Evolutionary conservation across 2,329 filamentous ascomycete genomes (phyloP).

Genomic region (Epicoccum nigrum): DNA sequence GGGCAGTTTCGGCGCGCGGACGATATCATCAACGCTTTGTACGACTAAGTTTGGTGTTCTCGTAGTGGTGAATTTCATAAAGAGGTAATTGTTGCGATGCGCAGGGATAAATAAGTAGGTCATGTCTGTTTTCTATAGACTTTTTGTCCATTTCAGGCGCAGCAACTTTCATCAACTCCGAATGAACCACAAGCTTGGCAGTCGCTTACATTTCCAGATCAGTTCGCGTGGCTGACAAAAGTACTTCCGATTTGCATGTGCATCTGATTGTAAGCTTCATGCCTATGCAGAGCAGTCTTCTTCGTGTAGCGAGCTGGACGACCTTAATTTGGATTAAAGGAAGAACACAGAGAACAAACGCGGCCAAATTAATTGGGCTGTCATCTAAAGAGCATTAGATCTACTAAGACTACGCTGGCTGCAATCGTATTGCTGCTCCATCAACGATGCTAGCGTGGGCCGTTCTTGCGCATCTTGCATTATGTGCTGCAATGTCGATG

Average conservation of each 20-base stretch:
- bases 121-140: too few relatives aligned
- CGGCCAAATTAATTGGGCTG: too few relatives aligned
- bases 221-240: not conserved
- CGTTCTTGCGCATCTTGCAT: too few relatives aligned
- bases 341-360: too few relatives aligned
- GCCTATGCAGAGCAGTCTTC: not conserved
- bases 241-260: not conserved
- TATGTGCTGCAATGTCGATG: not conserved
- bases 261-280: not conserved
- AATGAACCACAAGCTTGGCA: constrained; percentile 23
- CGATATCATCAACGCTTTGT: constrained; percentile 10
- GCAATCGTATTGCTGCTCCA: too few relatives aligned
- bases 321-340: too few relatives aligned
- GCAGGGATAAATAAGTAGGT: not conserved
- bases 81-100: not conserved
- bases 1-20: constrained; percentile 13
- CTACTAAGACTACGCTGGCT: too few relatives aligned
- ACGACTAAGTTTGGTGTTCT: constrained; percentile 3
- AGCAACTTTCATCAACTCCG: constrained; percentile 23
- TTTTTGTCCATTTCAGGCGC: not conserved
- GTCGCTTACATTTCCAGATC: constrained; percentile 29
- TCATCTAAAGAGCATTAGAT: too few relatives aligned
- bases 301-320: not conserved
- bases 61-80: not conserved
- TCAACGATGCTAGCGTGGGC: too few relatives aligned